These are phyloP conservation scores for Marchantia paleacea DNA, from an alignment of 225 moss, liverwort and hornwort genomes.

Conservation along the genomic window DNA sequence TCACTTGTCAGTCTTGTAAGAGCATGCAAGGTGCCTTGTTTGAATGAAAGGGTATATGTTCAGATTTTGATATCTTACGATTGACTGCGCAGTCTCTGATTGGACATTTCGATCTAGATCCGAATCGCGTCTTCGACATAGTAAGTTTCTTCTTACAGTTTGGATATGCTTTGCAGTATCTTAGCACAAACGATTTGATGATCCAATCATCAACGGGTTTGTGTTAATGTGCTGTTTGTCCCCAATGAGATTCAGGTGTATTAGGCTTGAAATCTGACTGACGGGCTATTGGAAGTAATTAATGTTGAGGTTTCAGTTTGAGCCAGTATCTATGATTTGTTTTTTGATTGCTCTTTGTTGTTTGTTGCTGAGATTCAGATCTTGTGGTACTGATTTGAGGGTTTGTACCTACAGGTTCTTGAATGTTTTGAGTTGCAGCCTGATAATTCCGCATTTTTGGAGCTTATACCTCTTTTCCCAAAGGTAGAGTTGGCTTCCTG, in stretches of 20 bases:
- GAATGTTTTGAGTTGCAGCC: constrained; percentile 97
- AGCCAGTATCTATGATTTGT: background rate
- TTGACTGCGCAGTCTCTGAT: constrained; percentile 79
- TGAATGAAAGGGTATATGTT: too few species aligned
- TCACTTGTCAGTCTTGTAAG: background rate
- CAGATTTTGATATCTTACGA: background rate
- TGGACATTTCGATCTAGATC: constrained; percentile 97
- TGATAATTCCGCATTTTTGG: constrained; percentile 80
- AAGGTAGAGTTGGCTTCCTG: constrained; percentile 50
- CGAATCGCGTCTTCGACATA: constrained; percentile 99
- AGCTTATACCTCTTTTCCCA: constrained; percentile 95
- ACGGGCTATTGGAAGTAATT: too few species aligned
- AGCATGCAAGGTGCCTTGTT: background rate
- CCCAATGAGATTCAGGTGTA: background rate
- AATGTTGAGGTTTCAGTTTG: background rate
- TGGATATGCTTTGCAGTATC: background rate
- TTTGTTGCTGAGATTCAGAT: background rate
- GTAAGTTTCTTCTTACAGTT: constrained; percentile 47
- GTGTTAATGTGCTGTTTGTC: background rate
- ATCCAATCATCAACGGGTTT: background rate
- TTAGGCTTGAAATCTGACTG: background rate
- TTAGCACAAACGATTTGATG: too few species aligned
- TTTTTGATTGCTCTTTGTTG: background rate
- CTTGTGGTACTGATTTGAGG: constrained; percentile 9
- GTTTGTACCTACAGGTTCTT: constrained; percentile 58